A percentile compares a stretch with the other conserved stretches of the same genome.
Evolutionary conservation across 1,284 basidiomycete species (phyloP).

Genomic region (Flammula alnicola): DNA sequence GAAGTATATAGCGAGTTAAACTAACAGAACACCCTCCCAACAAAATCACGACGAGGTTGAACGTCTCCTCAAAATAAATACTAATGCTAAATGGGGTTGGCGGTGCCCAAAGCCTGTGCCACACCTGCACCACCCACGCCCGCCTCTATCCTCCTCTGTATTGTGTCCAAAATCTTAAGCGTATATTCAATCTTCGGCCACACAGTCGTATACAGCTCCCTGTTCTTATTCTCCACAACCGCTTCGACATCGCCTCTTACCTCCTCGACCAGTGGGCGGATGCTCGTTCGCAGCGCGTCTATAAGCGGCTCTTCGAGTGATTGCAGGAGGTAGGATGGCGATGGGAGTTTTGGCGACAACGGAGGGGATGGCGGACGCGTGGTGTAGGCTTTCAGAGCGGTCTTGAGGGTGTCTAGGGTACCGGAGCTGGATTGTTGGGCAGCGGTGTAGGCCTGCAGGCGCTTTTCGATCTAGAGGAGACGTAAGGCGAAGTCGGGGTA

Average conservation of each 20-base stretch:
- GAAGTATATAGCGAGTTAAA: too few species aligned
- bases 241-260: conserved; percentile 19
- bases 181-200: conserved; percentile 23
- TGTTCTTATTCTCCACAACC: conserved; percentile 19
- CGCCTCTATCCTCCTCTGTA: conserved; percentile 3
- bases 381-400: conserved; percentile 23
- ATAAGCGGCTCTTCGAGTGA: conserved; percentile 21
- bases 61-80: too few species aligned
- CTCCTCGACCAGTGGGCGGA: conserved; percentile 21
- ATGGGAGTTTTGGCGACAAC: conserved; percentile 1
- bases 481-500: background rate
- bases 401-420: conserved; percentile 17
- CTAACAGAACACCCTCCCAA: too few species aligned
- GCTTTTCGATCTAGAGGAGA: conserved; percentile 18
- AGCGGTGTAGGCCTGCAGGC: conserved; percentile 7
- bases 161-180: conserved; percentile 14
- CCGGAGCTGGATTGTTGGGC: conserved; percentile 11
- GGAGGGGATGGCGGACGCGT: conserved; percentile 4
- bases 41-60: too few species aligned
- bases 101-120: too few species aligned
- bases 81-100: too few species aligned
- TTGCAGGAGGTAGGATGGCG: conserved; percentile 18
- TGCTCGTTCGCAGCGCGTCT: conserved; percentile 11
- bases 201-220: conserved; percentile 19
- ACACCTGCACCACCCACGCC: too few species aligned